Base-by-base conservation (phyloP, 2,329 filamentous ascomycete species). In the Diaporthe destruens region DNA sequence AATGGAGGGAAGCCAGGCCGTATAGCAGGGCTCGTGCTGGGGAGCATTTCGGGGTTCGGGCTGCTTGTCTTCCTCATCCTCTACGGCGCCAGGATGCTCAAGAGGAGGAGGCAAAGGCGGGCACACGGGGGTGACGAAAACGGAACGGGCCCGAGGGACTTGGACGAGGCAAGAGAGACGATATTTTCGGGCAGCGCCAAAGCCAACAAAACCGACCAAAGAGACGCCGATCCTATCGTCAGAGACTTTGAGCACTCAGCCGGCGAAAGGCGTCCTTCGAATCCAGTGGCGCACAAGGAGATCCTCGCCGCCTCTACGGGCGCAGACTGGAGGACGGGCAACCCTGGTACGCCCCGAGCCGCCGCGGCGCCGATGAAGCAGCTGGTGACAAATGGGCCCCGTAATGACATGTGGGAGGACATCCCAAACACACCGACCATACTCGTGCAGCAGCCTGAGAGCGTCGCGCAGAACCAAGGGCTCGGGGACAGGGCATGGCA, bases 291-390 rank as follows among this genome's bases (percentile, higher is more conserved):
- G 54, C 16, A 54, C 6, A 51, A 36, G 11, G 34, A 69, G 25
- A 36, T 69, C 32, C 47, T 53, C 14, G 56, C 65, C 16, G 55
- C 63, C 16, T 42, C 72, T 32, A 74, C 72, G 2, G 72, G 72
- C 12, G 69, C 69, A 9, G 63, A 74, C 1, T 72, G 72, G 72
- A 44, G 47, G 42, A 32, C 6, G 2, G 55, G 25, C 3, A 59
- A 66, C 18, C 65, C 72, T 74, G 93, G 94, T 0, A 91, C 86
- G 29, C 88, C 91, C 75, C 87, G 91, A 36, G 93, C 92, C 0
- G 87, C 98, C 3, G 89, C 90, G 84, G 85, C 67, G 23, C 67
- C 67, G 54, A 42, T 42, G 39, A 51, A 25, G 23, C 54, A 12
- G 39, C 29, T 34, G 3, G 25, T 54, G 3, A 36, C 67, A 29